These are phyloP conservation scores for Barnettozyma vustinii DNA, from an alignment of 805 yeast genomes.

Conservation along the genomic window DNA sequence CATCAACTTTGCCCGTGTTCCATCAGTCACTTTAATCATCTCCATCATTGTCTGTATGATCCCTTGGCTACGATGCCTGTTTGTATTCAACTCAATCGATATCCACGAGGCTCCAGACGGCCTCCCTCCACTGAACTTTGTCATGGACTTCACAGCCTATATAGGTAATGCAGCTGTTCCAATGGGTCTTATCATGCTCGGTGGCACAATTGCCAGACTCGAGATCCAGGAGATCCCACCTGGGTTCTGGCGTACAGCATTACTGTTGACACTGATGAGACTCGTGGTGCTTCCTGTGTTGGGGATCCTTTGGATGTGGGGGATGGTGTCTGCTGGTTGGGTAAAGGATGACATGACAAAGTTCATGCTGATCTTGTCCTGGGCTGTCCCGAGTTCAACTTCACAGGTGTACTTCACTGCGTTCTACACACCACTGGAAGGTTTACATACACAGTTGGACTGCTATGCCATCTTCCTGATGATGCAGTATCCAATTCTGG, in stretches of 20 bases:
- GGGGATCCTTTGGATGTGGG: constrained; percentile 65
- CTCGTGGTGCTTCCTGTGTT: constrained; percentile 72
- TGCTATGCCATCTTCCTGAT: constrained; percentile 74
- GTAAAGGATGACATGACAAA: constrained; percentile 50
- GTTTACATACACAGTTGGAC: constrained; percentile 59
- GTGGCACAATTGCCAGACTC: constrained; percentile 83
- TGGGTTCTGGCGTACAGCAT: constrained; percentile 67
- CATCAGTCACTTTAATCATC: constrained; percentile 61
- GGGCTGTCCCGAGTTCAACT: constrained; percentile 85
- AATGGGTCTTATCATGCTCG: constrained; percentile 71
- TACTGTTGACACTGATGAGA: constrained; percentile 50
- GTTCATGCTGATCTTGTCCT: constrained; percentile 68
- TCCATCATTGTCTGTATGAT: constrained; percentile 69
- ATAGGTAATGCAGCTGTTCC: constrained; percentile 89
- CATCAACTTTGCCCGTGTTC: constrained; percentile 62
- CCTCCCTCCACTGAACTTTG: constrained; percentile 74
- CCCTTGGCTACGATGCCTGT: constrained; percentile 79
- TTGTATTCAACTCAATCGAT: constrained; percentile 43
- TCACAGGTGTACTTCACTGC: constrained; percentile 86
- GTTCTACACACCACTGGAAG: constrained; percentile 67
- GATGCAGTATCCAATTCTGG: constrained; percentile 64
- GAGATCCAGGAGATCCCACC: constrained; percentile 52
- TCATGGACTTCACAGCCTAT: constrained; percentile 77
- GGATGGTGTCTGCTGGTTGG: constrained; percentile 58
- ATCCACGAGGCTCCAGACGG: constrained; percentile 80